Evolutionary conservation across 179 eudicot genomes (phyloP).

Genomic region (Silene coronaria): DNA sequence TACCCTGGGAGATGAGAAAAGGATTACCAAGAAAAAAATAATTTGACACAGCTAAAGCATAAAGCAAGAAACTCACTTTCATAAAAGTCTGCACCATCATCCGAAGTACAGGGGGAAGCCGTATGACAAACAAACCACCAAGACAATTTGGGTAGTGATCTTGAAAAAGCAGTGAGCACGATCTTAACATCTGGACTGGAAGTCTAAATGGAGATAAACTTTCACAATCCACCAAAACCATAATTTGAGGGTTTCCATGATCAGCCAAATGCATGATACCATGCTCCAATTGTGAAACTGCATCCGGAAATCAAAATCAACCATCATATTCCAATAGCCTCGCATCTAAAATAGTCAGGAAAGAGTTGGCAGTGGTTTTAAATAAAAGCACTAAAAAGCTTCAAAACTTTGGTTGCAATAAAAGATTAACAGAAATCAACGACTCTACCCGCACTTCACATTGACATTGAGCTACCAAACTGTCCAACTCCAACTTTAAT

Average conservation of each 20-base stretch:
- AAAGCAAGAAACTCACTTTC: slow-evolving; percentile 45
- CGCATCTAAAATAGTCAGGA: not conserved
- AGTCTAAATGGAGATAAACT: slow-evolving; percentile 56
- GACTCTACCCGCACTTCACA: not conserved
- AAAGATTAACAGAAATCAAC: not conserved
- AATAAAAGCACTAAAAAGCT: not conserved
- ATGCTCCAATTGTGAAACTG: slow-evolving; percentile 76
- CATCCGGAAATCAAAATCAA: slow-evolving; percentile 17
- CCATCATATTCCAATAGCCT: not conserved
- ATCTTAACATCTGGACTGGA: slow-evolving; percentile 61
- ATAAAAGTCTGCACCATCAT: slow-evolving; percentile 64
- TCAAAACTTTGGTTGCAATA: not conserved
- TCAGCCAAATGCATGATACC: slow-evolving; percentile 54
- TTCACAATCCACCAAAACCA: slow-evolving; percentile 68
- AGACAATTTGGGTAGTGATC: slow-evolving; percentile 67
- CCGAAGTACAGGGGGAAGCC: slow-evolving; percentile 62
- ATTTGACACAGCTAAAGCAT: not conserved
- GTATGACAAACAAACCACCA: slow-evolving; percentile 53
- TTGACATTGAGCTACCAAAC: not conserved
- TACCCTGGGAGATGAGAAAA: not conserved
- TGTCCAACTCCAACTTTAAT: not conserved
- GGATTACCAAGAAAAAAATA: not conserved
- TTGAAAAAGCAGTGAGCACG: slow-evolving; percentile 57
- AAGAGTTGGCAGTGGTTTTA: not conserved
- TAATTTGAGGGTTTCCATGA: slow-evolving; percentile 41